These are phyloP conservation scores for Blastomyces gilchristii DNA, from an alignment of 2,329 filamentous ascomycete genomes.

Conservation along the genomic window DNA sequence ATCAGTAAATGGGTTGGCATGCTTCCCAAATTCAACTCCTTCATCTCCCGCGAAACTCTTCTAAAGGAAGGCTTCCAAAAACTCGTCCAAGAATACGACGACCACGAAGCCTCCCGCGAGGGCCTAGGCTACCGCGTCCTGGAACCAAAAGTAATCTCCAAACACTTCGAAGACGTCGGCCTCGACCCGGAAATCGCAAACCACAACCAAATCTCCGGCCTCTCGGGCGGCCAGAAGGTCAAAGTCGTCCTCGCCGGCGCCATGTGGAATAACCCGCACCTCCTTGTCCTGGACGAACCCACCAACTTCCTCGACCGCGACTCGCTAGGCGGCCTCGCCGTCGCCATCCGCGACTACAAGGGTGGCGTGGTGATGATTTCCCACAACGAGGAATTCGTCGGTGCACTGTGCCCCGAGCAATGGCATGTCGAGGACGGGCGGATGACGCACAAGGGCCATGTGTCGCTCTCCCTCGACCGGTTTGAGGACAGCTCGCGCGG, in stretches of 20 bases:
- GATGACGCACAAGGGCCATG: slow-evolving; percentile 71
- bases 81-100: slow-evolving; percentile 93
- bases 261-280: slow-evolving; percentile 98
- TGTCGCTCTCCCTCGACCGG: slow-evolving; percentile 63
- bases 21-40: slow-evolving; percentile 85
- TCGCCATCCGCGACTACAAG: slow-evolving; percentile 95
- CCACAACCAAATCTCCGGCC: slow-evolving; percentile 93
- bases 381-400: slow-evolving; percentile 98
- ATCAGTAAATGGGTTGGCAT: slow-evolving; percentile 72
- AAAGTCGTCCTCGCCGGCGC: slow-evolving; percentile 94
- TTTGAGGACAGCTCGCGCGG: slow-evolving; percentile 70
- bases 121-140: slow-evolving; percentile 92
- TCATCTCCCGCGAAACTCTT: slow-evolving; percentile 87
- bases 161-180: slow-evolving; percentile 96
- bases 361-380: slow-evolving; percentile 99
- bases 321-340: slow-evolving; percentile 90
- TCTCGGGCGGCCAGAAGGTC: slow-evolving; percentile 96
- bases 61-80: slow-evolving; percentile 79
- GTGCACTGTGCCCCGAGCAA: slow-evolving; percentile 88
- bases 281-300: slow-evolving; percentile 94
- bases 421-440: slow-evolving; percentile 87
- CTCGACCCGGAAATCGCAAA: slow-evolving; percentile 96
- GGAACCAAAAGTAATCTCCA: slow-evolving; percentile 84
- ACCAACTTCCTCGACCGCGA: slow-evolving; percentile 99
- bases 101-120: slow-evolving; percentile 96